Evolutionary conservation across 306 rosid genomes (phyloP).

Genomic region (Carpinus fangiana): DNA sequence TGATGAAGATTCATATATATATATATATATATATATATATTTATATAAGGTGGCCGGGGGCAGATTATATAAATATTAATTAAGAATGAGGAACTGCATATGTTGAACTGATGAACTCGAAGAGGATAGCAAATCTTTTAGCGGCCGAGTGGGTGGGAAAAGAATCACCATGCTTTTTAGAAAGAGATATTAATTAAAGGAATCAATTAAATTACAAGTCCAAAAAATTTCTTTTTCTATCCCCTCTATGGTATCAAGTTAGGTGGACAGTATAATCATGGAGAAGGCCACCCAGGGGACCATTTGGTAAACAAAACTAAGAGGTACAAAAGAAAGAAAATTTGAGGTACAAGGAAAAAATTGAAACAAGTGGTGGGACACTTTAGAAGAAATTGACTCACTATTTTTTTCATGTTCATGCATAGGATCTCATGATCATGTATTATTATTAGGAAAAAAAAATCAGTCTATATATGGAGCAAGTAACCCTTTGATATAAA

Average conservation of each 20-base stretch:
- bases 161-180: conserved; percentile 31
- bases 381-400: background rate
- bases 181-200: conserved; percentile 25
- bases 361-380: background rate
- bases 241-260: background rate
- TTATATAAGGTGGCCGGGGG: background rate
- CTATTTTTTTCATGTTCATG: background rate
- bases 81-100: background rate
- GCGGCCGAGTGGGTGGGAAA: conserved; percentile 37
- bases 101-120: conserved; percentile 30
- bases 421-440: background rate
- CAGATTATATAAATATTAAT: background rate
- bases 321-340: background rate
- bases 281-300: background rate
- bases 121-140: conserved; percentile 41
- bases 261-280: background rate
- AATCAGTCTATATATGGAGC: too few species aligned
- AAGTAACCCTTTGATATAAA: too few species aligned
- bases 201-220: conserved; percentile 15
- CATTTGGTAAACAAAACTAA: background rate
- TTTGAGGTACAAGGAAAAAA: background rate
- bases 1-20: background rate
- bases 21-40: background rate
- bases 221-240: background rate
- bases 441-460: too few species aligned